These are phyloP conservation scores for Ramaria sp. DNA, from an alignment of 768 basidiomycete species.

Conservation along the genomic window DNA sequence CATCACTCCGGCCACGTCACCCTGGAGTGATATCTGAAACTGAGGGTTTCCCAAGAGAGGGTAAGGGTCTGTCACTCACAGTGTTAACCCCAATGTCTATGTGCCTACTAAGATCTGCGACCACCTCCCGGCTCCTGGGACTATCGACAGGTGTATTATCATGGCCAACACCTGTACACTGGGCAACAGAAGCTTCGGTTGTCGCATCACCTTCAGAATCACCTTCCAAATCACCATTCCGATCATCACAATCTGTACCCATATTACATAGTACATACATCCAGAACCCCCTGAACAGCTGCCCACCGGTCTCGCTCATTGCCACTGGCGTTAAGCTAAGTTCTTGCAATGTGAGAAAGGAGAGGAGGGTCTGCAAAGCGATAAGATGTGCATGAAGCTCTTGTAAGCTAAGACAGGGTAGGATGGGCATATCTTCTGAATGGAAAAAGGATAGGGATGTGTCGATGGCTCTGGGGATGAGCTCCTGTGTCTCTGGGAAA, in stretches of 20 bases:
- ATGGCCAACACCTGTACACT: neutral
- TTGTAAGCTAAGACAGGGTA: neutral
- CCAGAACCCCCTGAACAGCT: neutral
- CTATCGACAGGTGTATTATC: neutral
- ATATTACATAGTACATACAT: constrained; percentile 3
- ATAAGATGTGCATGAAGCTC: neutral
- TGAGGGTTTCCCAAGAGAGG: too few relatives aligned
- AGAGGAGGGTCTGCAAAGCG: constrained; percentile 1
- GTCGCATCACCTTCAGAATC: neutral
- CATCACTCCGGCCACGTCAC: too few relatives aligned
- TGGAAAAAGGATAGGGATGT: constrained; percentile 1
- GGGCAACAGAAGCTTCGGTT: neutral
- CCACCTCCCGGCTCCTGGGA: too few relatives aligned
- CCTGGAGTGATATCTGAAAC: too few relatives aligned
- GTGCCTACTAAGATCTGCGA: too few relatives aligned
- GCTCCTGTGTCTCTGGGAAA: neutral
- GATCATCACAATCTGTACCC: neutral
- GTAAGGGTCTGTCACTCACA: too few relatives aligned
- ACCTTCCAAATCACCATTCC: neutral
- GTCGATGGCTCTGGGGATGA: neutral
- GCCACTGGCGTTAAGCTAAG: neutral
- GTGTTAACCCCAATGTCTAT: too few relatives aligned
- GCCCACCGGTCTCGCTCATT: neutral
- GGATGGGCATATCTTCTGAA: neutral
- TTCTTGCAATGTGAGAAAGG: neutral